phyloP scores from a whole-genome alignment of 306 rosid genomes.

The Vicia faba region DNA sequence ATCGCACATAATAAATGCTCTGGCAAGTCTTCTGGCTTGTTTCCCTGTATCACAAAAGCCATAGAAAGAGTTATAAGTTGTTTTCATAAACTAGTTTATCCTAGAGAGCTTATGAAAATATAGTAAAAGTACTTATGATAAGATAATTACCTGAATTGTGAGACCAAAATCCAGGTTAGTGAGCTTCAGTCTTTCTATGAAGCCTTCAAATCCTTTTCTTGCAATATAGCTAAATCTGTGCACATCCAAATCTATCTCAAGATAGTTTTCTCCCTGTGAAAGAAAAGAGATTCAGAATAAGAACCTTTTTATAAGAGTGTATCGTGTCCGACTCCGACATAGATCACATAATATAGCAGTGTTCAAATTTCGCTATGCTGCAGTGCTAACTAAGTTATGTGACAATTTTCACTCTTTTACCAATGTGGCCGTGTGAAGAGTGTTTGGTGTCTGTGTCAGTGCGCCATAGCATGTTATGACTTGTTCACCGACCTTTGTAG shows the following conservation, averaged over 20 bases:
- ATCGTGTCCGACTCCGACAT: neutral
- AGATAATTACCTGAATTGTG: conserved; percentile 81
- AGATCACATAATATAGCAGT: neutral
- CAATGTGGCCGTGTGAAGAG: too few relatives aligned
- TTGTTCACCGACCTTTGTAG: too few relatives aligned
- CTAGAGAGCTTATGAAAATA: neutral
- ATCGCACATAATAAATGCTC: conserved; percentile 77
- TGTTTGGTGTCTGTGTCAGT: too few relatives aligned
- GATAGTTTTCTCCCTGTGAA: conserved; percentile 90
- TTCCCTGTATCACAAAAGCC: conserved; percentile 54
- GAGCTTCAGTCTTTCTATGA: conserved; percentile 73
- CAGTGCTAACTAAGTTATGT: neutral
- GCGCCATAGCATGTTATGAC: too few relatives aligned
- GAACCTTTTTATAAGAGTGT: neutral
- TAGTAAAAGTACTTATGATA: neutral
- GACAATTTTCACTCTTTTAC: neutral
- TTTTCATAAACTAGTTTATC: too few relatives aligned
- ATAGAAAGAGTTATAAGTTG: neutral
- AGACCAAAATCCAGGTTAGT: conserved; percentile 76
- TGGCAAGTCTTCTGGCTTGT: conserved; percentile 86
- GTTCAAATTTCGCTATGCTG: neutral
- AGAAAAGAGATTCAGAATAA: conserved; percentile 28
- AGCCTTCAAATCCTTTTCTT: conserved; percentile 88
- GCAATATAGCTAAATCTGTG: conserved; percentile 92
- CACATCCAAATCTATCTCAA: conserved; percentile 93